Evolutionary conservation across 1,139 yeast species (phyloP).

Genomic region (Hyphopichia pseudoburtonii): DNA sequence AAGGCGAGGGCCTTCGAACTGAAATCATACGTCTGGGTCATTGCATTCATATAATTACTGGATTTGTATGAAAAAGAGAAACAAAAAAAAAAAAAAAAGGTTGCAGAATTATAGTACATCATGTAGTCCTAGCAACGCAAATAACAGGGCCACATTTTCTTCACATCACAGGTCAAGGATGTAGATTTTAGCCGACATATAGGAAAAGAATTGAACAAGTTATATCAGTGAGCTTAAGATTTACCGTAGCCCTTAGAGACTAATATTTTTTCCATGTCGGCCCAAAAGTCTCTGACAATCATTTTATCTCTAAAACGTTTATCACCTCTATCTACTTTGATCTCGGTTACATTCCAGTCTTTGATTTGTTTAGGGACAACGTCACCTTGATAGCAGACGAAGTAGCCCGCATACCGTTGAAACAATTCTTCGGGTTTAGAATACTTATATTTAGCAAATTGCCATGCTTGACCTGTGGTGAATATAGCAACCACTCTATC

Average conservation of each 20-base stretch:
- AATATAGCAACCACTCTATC: conserved; percentile 91
- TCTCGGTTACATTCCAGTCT: conserved; percentile 85
- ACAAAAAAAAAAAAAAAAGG: too few species aligned
- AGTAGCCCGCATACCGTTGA: conserved; percentile 82
- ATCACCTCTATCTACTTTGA: conserved; percentile 72
- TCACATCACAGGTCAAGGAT: too few species aligned
- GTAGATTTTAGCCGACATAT: not conserved
- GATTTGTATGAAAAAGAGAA: not conserved
- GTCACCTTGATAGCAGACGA: conserved; percentile 75
- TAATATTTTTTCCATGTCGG: conserved; percentile 62
- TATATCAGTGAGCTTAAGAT: conserved; percentile 6
- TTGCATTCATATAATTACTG: not conserved
- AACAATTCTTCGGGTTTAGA: conserved; percentile 77
- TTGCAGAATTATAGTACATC: conserved; percentile 1
- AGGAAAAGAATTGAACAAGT: not conserved
- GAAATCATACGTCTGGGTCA: not conserved
- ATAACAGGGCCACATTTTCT: too few species aligned
- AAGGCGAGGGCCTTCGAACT: not conserved
- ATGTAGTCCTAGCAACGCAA: not conserved
- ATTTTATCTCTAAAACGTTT: conserved; percentile 88
- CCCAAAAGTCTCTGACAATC: conserved; percentile 85
- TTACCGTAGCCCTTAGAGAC: conserved; percentile 44
- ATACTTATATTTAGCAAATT: conserved; percentile 84
- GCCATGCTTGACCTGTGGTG: conserved; percentile 98
- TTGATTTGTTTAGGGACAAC: conserved; percentile 70